Evolutionary conservation across 331 rosid genomes (phyloP).

Genomic region (Ulmus americana): DNA sequence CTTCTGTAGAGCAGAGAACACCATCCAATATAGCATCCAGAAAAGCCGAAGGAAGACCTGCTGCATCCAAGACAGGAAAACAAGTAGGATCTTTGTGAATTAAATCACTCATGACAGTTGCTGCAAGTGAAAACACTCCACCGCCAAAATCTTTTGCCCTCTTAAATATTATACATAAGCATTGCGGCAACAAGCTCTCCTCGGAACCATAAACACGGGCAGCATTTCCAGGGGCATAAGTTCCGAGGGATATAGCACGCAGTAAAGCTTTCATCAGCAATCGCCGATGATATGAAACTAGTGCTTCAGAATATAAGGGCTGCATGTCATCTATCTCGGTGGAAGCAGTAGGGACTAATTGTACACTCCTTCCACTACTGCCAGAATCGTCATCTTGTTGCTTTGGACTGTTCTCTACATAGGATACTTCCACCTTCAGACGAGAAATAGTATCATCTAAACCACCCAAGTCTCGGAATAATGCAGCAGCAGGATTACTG

Average conservation of each 20-base stretch:
- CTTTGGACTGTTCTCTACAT: conserved; percentile 68
- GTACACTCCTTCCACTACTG: conserved; percentile 42
- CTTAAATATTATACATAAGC: conserved; percentile 74
- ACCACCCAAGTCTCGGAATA: conserved; percentile 98
- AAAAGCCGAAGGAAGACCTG: conserved; percentile 92
- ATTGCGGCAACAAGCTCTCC: conserved; percentile 76
- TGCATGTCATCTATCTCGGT: conserved; percentile 57
- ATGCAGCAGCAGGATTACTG: conserved; percentile 91
- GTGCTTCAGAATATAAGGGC: conserved; percentile 72
- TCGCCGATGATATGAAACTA: conserved; percentile 71
- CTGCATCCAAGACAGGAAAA: conserved; percentile 73
- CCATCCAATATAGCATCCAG: conserved; percentile 93
- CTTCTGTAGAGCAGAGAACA: conserved; percentile 85
- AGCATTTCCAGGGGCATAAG: conserved; percentile 91
- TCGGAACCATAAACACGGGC: conserved; percentile 77
- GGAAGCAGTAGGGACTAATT: conserved; percentile 44
- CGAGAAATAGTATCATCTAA: conserved; percentile 92
- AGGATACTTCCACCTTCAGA: conserved; percentile 73
- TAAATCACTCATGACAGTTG: conserved; percentile 92
- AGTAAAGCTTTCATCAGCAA: conserved; percentile 82
- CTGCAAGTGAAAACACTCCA: conserved; percentile 93
- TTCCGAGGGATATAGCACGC: conserved; percentile 91
- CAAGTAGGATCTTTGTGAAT: conserved; percentile 98
- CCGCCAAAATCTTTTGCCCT: conserved; percentile 94
- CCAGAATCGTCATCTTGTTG: conserved; percentile 51